Evolutionary conservation across 352 stramenopile genomes (phyloP).

Genomic region (Globisporangium canariense): DNA sequence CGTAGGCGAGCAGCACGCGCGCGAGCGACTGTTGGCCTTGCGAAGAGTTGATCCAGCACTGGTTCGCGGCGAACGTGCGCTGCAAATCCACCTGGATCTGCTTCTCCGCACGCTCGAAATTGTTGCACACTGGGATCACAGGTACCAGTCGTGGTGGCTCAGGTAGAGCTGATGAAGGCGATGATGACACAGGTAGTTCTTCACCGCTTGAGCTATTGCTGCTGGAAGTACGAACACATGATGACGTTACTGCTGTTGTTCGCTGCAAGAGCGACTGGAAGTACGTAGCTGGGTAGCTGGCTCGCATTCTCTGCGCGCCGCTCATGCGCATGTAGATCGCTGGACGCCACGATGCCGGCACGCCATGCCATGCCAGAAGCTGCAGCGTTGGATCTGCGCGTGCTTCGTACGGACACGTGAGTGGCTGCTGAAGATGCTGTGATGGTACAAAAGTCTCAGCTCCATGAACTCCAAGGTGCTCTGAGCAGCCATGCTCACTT

Average conservation of each 20-base stretch:
- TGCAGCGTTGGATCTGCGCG: slow-evolving; percentile 14
- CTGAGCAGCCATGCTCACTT: not conserved
- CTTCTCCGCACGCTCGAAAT: slow-evolving; percentile 36
- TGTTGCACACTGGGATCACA: not conserved
- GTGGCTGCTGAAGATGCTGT: not conserved
- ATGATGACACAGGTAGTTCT: slow-evolving; percentile 3
- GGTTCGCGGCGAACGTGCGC: slow-evolving; percentile 62
- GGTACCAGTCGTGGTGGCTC: not conserved
- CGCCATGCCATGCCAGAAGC: slow-evolving; percentile 46
- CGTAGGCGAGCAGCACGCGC: slow-evolving; percentile 75
- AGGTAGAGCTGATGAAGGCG: not conserved
- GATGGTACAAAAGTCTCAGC: not conserved
- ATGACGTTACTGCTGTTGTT: slow-evolving; percentile 2
- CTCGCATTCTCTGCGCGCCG: slow-evolving; percentile 24
- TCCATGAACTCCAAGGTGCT: not conserved
- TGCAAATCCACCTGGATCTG: slow-evolving; percentile 68
- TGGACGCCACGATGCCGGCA: slow-evolving; percentile 38
- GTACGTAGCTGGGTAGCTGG: slow-evolving; percentile 25
- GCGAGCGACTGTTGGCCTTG: slow-evolving; percentile 46
- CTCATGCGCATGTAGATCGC: slow-evolving; percentile 48
- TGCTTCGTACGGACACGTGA: slow-evolving; percentile 11
- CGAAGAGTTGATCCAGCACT: slow-evolving; percentile 57
- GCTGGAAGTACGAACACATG: not conserved
- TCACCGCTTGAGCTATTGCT: not conserved
- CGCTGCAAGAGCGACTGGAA: slow-evolving; percentile 27